phyloP scores from a whole-genome alignment of 768 basidiomycete species.

The Kwoniella bestiolae region DNA sequence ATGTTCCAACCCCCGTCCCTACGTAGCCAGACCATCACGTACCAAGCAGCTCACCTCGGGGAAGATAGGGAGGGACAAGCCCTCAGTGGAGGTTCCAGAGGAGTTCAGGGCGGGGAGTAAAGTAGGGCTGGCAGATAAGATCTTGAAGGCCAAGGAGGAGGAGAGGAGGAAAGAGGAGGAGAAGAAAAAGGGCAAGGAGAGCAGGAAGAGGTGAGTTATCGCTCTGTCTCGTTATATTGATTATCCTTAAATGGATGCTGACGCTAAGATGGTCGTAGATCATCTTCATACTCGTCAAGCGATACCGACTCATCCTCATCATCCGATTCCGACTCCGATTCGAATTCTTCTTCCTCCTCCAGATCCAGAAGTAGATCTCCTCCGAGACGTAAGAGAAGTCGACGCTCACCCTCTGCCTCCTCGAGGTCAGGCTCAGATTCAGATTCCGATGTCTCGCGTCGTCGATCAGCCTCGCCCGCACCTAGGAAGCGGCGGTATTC shows the following conservation, averaged over 20 bases:
- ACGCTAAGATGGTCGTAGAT: no score
- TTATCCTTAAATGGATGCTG: no score
- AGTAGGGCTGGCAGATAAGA: constrained; percentile 79
- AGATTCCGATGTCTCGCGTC: background rate
- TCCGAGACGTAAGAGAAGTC: constrained; percentile 14
- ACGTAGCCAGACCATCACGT: constrained; percentile 85
- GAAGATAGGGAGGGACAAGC: constrained; percentile 63
- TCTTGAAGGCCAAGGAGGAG: constrained; percentile 81
- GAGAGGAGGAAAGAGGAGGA: constrained; percentile 57
- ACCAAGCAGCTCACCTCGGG: constrained; percentile 79
- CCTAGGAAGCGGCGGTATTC: constrained; percentile 5
- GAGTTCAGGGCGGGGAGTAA: constrained; percentile 77
- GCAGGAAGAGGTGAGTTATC: constrained; percentile 14
- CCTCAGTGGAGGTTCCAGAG: constrained; percentile 82
- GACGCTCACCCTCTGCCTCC: constrained; percentile 18
- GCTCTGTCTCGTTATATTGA: background rate
- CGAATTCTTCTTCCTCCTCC: constrained; percentile 20
- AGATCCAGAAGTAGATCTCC: constrained; percentile 10
- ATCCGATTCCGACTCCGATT: constrained; percentile 30
- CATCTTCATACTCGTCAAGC: constrained; percentile 15
- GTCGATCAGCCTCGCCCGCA: constrained; percentile 20
- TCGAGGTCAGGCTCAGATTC: constrained; percentile 16
- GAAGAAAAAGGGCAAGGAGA: constrained; percentile 26
- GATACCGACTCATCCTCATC: constrained; percentile 30
- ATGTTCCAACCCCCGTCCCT: constrained; percentile 80